Base-by-base conservation (phyloP, 495 filamentous ascomycete genomes). In the Daldinia loculata region DNA sequence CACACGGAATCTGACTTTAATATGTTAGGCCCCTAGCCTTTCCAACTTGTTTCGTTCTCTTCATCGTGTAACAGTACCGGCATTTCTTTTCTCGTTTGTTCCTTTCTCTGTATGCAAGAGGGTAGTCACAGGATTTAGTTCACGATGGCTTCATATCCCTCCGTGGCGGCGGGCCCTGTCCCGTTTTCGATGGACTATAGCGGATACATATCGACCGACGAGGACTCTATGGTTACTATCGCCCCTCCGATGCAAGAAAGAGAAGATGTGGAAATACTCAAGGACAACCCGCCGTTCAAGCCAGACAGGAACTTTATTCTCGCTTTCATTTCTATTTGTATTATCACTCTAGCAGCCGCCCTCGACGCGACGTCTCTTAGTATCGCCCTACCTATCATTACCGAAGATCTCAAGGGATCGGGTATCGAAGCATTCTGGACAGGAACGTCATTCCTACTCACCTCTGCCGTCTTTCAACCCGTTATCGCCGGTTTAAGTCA, bases 161-260 rank as follows among this genome's bases (percentile, higher is more conserved):
- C 19, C 19, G 19, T 48, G 43, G 43, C 19, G 19, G 19, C 53
- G 53, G 30, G 22, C 32, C 30, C 56, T 32, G 56, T 58, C 12
- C 56, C 56, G 12, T 60, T 60, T 24, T 43, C 56, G 38, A 45
- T 60, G 56, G 56, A 60, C 39, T 60, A 60, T 7, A 60, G 56
- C 7, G 56, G 56, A 29, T 60, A 60, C 26, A 60, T 60, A 60
- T 60, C 56, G 15, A 60, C 38, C 17, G 38, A 60, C 26, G 38
- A 60, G 17, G 38, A 60, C 36, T 60, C 56, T 0, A 45, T 34
- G 22, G 34, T 45, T 14, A 43, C 27, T 4, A 60, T 48, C 4
- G 17, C 43, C 9, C 30, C 38, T 14, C 36, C 15, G 36, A 19
- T 24, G 9, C 36, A 30, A 12, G 36, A 29, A 0, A 26, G 19